Percentiles rank a stretch among this genome's conserved stretches.
Evolutionary conservation across 108 stramenopile genomes (phyloP).

Genomic region (Nitzschia putrida): DNA sequence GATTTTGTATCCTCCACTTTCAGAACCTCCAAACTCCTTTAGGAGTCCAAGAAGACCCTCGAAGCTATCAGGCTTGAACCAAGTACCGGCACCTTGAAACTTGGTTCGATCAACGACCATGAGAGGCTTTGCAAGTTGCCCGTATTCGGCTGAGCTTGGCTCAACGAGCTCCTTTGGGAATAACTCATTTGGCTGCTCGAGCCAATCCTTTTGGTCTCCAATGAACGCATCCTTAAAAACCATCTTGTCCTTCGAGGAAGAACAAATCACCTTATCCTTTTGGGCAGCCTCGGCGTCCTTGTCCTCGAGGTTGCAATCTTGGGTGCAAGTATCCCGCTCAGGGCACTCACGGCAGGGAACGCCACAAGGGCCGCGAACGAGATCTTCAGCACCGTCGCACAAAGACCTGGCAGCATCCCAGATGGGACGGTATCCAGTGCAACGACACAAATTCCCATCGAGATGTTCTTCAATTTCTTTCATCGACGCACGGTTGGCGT

Average conservation of each 20-base stretch:
- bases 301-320: conserved; percentile 70
- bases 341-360: conserved; percentile 75
- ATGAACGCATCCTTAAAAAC: conserved; percentile 43
- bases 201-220: conserved; percentile 49
- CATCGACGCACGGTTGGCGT: conserved; percentile 53
- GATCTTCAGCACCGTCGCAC: conserved; percentile 56
- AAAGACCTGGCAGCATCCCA: conserved; percentile 90
- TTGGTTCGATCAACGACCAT: conserved; percentile 64
- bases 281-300: conserved; percentile 28
- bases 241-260: conserved; percentile 62
- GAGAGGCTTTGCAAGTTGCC: conserved; percentile 55
- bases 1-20: conserved; percentile 69
- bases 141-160: conserved; percentile 19
- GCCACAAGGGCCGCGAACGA: conserved; percentile 73
- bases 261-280: conserved; percentile 34
- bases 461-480: conserved; percentile 85
- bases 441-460: conserved; percentile 96
- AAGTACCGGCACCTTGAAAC: conserved; percentile 75
- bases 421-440: conserved; percentile 93
- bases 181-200: conserved; percentile 64
- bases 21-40: conserved; percentile 56
- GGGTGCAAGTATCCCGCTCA: conserved; percentile 63
- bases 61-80: conserved; percentile 86
- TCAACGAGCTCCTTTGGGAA: conserved; percentile 67
- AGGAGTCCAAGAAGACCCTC: conserved; percentile 72